These are phyloP conservation scores for Vairimorpha apis DNA, from an alignment of 371 early-diverging fungal genomes.

Conservation along the genomic window DNA sequence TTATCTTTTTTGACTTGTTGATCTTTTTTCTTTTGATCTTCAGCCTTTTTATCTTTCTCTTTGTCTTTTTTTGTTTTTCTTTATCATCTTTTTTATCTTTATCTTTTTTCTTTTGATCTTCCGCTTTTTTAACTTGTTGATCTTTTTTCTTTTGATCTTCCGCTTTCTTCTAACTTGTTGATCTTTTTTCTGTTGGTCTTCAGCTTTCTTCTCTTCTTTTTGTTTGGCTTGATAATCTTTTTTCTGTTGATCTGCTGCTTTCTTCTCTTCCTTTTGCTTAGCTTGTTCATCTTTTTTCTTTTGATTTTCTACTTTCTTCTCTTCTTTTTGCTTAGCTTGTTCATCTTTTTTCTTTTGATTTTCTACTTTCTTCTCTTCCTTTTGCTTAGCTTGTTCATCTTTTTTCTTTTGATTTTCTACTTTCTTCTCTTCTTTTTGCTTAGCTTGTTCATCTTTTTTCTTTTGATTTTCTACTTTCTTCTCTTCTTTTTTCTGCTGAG, in stretches of 20 bases:
- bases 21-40: conserved; percentile 2
- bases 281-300: conserved; percentile 8
- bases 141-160: conserved; percentile 12
- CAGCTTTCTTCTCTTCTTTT: conserved; percentile 4
- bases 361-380: conserved; percentile 13
- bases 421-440: conserved; percentile 22
- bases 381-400: conserved; percentile 4
- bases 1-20: neutral
- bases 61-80: conserved; percentile 25
- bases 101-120: conserved; percentile 25
- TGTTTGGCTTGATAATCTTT: conserved; percentile 6
- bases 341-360: conserved; percentile 24
- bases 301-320: neutral
- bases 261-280: conserved; percentile 20
- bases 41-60: neutral
- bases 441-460: conserved; percentile 10
- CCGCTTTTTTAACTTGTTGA: conserved; percentile 16
- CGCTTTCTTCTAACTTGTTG: conserved; percentile 24
- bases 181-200: conserved; percentile 17
- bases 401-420: conserved; percentile 12
- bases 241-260: neutral
- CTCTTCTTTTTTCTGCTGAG: conserved; percentile 7
- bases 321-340: conserved; percentile 16
- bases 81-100: conserved; percentile 21
- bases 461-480: conserved; percentile 1